Evolutionary conservation across 1,139 yeast species (phyloP).

Genomic region (Geotrichum restrictum): DNA sequence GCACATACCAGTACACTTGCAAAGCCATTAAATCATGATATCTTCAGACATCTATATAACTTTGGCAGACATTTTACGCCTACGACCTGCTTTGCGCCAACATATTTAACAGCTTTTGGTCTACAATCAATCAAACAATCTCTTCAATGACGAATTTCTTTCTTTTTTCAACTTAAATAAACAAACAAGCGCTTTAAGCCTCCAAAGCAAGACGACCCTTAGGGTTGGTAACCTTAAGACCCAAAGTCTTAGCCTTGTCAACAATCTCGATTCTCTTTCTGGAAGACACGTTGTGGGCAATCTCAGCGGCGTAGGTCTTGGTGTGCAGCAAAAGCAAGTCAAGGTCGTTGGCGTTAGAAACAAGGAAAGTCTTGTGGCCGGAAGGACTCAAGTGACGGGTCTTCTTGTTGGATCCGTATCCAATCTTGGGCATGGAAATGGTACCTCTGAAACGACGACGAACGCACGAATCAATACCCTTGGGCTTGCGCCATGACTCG

Average conservation of each 20-base stretch:
- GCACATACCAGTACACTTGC: too few species aligned
- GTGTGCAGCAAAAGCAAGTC: conserved; percentile 96
- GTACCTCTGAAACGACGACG: conserved; percentile 99
- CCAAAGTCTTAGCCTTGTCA: conserved; percentile 96
- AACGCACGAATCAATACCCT: conserved; percentile 99
- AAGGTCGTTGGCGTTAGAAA: conserved; percentile 87
- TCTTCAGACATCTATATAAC: too few species aligned
- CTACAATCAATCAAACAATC: too few species aligned
- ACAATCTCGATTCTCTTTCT: conserved; percentile 96
- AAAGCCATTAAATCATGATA: too few species aligned
- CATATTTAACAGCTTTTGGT: too few species aligned
- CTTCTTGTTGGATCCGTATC: conserved; percentile 99
- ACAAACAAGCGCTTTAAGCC: conserved; percentile 52
- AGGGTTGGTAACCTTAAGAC: conserved; percentile 98
- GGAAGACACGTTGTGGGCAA: conserved; percentile 97
- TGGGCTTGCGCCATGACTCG: conserved; percentile 99
- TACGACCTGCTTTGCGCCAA: too few species aligned
- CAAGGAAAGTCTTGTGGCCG: conserved; percentile 96
- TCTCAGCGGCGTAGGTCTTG: conserved; percentile 98
- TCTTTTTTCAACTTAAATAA: conserved; percentile 2
- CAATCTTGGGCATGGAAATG: conserved; percentile 98
- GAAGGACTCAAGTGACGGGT: conserved; percentile 95
- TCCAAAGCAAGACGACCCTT: conserved; percentile 97
- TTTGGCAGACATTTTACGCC: too few species aligned
- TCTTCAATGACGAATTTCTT: background rate